Base-by-base conservation (phyloP, 495 filamentous ascomycete species). In the Aspergillus sparsus region DNA sequence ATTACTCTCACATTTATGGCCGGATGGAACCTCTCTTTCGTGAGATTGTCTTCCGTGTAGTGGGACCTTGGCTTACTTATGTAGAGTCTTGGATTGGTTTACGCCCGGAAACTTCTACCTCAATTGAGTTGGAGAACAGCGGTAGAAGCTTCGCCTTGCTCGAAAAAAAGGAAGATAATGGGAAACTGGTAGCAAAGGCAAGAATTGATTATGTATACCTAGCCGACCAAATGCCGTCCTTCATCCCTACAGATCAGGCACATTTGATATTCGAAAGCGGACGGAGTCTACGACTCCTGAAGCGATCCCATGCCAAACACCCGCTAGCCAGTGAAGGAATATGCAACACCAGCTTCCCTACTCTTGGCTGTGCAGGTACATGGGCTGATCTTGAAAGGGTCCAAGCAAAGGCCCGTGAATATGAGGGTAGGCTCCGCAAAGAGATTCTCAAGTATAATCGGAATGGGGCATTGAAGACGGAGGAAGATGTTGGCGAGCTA, bases 11-110 rank as follows among this genome's bases (percentile, higher is more conserved):
- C 45, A 79, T 77, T 18, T 82, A 83, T 55, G 77, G 72, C 8
- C 84, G 86, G 66, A 67, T 94, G 37, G 82, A 82, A 37, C 78
- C 80, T 18, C 74, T 88, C n/a, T 72, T 91, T 42, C 76, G 86
- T 32, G 83, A 90, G 61, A 78, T 96, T 1, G 68, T 96, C 8
- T 74, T 78, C 8, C 81, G 84, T 13, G 82, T 89, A 0, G 85
- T 85, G 9, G 63, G 59, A 11, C 77, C 93, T 3, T 97, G 90
- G 87, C 78, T 89, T 39, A 81, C 85, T 15, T 83, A 87, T 51
- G 75, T 89, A 2, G 85, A 89, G 46, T 82, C 85, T 53, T 96
- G 91, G 90, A 81, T 93, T 57, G 92, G 92, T 0, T 77, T 94
- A 9, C 82, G 77, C 54, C 69, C 76, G 7, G 86, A 87, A 55